phyloP scores from a whole-genome alignment of 257 asterid species.

The Nyctanthes arbortristis region DNA sequence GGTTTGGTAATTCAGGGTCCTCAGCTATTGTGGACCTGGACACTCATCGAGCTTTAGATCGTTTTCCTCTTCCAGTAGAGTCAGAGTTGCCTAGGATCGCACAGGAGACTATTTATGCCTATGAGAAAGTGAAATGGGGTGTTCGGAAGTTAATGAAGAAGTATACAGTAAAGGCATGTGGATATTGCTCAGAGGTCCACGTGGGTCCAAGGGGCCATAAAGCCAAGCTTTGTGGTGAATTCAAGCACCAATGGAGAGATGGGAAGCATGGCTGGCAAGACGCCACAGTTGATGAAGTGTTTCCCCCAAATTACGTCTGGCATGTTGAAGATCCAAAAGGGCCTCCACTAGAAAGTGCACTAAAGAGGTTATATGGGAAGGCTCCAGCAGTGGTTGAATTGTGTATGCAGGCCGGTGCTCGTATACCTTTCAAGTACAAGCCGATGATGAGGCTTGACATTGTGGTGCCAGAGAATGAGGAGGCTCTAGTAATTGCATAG shows the following conservation, averaged over 20 bases:
- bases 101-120: conserved; percentile 61
- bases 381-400: conserved; percentile 84
- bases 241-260: conserved; percentile 96
- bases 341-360: conserved; percentile 51
- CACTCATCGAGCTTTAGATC: conserved; percentile 65
- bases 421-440: conserved; percentile 59
- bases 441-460: conserved; percentile 93
- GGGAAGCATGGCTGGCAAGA: conserved; percentile 99
- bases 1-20: conserved; percentile 32
- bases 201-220: conserved; percentile 98
- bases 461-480: conserved; percentile 73
- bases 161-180: conserved; percentile 92
- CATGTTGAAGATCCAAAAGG: conserved; percentile 75
- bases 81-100: conserved; percentile 55
- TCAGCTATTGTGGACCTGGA: conserved; percentile 54
- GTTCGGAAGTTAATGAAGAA: conserved; percentile 74
- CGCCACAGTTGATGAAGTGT: conserved; percentile 83
- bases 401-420: conserved; percentile 91
- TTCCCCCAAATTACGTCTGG: conserved; percentile 88
- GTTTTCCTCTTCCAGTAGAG: conserved; percentile 55
- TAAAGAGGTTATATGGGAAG: conserved; percentile 82
- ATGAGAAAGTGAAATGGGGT: conserved; percentile 73
- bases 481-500: conserved; percentile 69
- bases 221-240: conserved; percentile 89
- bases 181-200: conserved; percentile 93